Percentiles rank a stretch among this genome's conserved stretches.
Conservation (phyloP, 2,329 filamentous ascomycete species). For the Ambrosiella cleistominuta region DNA sequence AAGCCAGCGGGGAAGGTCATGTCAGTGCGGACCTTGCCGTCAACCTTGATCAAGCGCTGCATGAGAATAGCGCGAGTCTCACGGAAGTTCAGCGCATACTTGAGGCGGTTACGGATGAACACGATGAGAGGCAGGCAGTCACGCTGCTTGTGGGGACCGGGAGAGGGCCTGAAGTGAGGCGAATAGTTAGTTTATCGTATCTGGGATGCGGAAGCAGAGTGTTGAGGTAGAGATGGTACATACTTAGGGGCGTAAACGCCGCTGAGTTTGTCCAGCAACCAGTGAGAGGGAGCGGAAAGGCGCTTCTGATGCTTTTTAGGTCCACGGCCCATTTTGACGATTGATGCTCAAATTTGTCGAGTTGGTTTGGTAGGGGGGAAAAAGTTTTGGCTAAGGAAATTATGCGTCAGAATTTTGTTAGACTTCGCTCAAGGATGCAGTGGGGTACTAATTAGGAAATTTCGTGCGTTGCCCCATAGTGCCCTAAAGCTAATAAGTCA, state of each 20-base stretch:
- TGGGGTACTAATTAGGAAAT: neutral
- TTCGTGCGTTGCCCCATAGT: neutral
- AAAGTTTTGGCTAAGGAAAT: neutral
- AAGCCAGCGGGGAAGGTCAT: constrained; percentile 92
- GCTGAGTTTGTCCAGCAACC: constrained; percentile 99
- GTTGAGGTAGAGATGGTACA: neutral
- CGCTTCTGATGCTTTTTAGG: constrained; percentile 99
- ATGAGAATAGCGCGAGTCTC: constrained; percentile 96
- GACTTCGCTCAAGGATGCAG: no score
- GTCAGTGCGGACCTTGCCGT: constrained; percentile 98
- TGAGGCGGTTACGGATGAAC: constrained; percentile 92
- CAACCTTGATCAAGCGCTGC: constrained; percentile 99
- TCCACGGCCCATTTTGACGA: constrained; percentile 46
- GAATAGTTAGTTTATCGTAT: neutral
- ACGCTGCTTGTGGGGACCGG: constrained; percentile 97
- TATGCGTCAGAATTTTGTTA: neutral
- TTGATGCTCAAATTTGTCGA: constrained; percentile 17
- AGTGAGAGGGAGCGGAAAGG: constrained; percentile 96
- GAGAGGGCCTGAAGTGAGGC: constrained; percentile 32
- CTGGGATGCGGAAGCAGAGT: neutral
- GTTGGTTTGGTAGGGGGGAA: constrained; percentile 8
- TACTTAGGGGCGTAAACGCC: constrained; percentile 56
- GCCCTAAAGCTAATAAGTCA: constrained; percentile 3
- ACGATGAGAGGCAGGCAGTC: constrained; percentile 98
- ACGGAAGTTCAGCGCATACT: constrained; percentile 98